Base-by-base conservation (phyloP, 192 early-diverging fungal genomes). In the Umbelopsis isabellina region DNA sequence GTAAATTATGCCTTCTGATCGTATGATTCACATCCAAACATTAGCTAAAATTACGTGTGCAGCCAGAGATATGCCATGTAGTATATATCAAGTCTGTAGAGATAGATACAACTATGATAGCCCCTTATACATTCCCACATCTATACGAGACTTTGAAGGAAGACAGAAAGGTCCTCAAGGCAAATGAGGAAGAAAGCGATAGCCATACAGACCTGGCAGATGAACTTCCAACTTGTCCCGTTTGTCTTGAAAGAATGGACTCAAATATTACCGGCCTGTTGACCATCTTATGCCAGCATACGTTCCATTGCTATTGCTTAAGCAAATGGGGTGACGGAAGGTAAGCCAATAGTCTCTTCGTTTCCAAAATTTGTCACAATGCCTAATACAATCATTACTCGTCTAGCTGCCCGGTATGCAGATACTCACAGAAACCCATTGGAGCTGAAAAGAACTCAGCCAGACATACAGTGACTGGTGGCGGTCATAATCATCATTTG, bases 171-270 rank as follows among this genome's bases (percentile, higher is more conserved):
- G 20, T 18, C 16, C 9, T 65, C 48, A 3, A n/a, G 21, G 41
- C 23, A 2, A 51, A 46, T 27, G 23, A 46, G 46, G 49, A 66
- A 33, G 66, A 35, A 15, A 70, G 21, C 23, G 46, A 79, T 41
- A 5, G 20, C 6, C 27, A 25, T 15, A 33, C 10, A 25, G 23
- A 58, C 30, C 49, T 35, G 21, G 55, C 68, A 49, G 33, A 89
- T 51, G 95, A 97, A 76, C 77, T 97, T 18, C 96, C 96, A 2
- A 95, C 92, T 0, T 99, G 97, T 73, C 96, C 97, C 3, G 96
- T 99, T 8, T 99, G 97, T 77, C 82, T 99, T 47, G 97, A 99
- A 66, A 82, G 95, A 20, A 92, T 99, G 91, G 97, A 99, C 80
- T 82, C 91, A 5, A 85, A 88, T 7, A 88, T 91, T 16, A 96